Evolutionary conservation across 2,329 filamentous ascomycete genomes (phyloP).

Genomic region (Cyphellophora attinorum): DNA sequence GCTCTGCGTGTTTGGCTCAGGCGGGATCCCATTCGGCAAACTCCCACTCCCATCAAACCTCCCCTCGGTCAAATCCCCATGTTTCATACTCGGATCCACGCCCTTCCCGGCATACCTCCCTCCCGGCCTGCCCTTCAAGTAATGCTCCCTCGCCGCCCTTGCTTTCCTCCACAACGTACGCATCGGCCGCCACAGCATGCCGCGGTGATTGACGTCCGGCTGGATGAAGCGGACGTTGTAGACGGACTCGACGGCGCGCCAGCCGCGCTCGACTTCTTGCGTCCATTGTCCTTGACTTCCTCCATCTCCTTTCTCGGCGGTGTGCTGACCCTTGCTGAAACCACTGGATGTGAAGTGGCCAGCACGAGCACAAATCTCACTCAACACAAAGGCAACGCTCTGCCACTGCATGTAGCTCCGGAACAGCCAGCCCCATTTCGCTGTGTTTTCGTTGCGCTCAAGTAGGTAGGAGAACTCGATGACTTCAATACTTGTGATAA

Average conservation of each 20-base stretch:
- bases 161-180: conserved; percentile 34
- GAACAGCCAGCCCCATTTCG: conserved; percentile 58
- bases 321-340: too few relatives aligned
- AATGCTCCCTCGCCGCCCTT: background rate
- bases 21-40: too few relatives aligned
- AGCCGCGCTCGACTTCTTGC: conserved; percentile 50
- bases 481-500: conserved; percentile 63
- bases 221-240: conserved; percentile 28
- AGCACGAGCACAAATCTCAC: conserved; percentile 49
- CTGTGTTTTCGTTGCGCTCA: conserved; percentile 51
- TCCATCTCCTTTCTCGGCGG: too few relatives aligned
- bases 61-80: too few relatives aligned
- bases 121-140: background rate
- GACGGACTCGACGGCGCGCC: conserved; percentile 44
- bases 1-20: too few relatives aligned
- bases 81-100: too few relatives aligned
- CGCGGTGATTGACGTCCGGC: conserved; percentile 32
- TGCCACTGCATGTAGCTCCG: conserved; percentile 58
- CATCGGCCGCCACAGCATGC: conserved; percentile 55
- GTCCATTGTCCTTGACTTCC: too few relatives aligned
- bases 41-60: too few relatives aligned
- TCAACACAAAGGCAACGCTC: conserved; percentile 51
- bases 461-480: conserved; percentile 61
- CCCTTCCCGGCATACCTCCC: background rate
- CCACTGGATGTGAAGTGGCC: too few relatives aligned